A percentile compares a stretch with the other conserved stretches of the same genome.
Conservation (phyloP, 2,329 filamentous ascomycete species). For the Sphaerulina musiva region DNA sequence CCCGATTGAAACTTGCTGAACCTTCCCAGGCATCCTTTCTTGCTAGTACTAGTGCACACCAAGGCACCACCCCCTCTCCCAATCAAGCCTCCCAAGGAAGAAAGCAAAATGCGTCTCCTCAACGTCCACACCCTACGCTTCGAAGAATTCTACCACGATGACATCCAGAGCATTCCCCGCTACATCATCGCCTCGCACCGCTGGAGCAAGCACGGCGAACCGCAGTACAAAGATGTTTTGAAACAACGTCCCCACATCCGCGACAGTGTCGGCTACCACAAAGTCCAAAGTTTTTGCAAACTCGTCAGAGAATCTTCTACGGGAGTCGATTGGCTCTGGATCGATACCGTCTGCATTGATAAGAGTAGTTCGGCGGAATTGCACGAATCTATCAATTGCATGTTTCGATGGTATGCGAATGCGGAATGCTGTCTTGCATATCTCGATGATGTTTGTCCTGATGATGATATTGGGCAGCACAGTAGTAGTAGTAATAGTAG, state of each 20-base stretch:
- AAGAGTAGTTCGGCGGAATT: constrained; percentile 13
- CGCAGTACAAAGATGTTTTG: constrained; percentile 6
- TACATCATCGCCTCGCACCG: constrained; percentile 17
- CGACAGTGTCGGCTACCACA: constrained; percentile 7
- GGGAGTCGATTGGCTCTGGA: constrained; percentile 14
- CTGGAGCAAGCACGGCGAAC: constrained; percentile 4
- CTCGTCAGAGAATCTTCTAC: background rate
- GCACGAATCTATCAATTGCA: constrained; percentile 17
- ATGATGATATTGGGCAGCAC: background rate
- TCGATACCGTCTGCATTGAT: constrained; percentile 22
- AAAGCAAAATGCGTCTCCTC: constrained; percentile 11
- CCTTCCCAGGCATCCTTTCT: background rate
- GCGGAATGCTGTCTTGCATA: constrained; percentile 18
- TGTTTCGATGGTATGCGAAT: constrained; percentile 19
- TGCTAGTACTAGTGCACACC: background rate
- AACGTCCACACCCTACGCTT: constrained; percentile 8
- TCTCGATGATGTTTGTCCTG: constrained; percentile 6
- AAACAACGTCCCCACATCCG: background rate
- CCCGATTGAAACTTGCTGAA: background rate
- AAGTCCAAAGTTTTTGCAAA: constrained; percentile 9
- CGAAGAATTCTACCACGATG: constrained; percentile 1
- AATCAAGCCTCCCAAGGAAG: too few species aligned
- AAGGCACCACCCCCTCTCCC: background rate
- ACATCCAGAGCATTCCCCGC: constrained; percentile 1
- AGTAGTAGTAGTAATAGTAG: too few species aligned